phyloP scores from a whole-genome alignment of 495 filamentous ascomycete genomes.

The Hyaloscypha bicolor region DNA sequence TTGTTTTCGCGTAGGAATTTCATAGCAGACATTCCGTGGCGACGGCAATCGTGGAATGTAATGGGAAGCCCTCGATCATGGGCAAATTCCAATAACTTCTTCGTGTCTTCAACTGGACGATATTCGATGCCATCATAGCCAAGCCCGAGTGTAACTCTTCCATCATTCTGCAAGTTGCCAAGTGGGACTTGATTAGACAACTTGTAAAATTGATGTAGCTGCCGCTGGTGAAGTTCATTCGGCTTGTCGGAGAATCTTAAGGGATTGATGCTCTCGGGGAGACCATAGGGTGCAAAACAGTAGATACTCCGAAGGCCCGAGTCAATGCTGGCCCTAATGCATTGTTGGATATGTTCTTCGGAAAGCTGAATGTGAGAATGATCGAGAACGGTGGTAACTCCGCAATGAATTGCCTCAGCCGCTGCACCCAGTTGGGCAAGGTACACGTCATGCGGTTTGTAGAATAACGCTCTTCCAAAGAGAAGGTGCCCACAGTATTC shows the following conservation, averaged over 20 bases:
- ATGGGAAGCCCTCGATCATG: conserved; percentile 36
- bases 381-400: conserved; percentile 61
- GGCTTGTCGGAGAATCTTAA: conserved; percentile 31
- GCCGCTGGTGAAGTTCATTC: conserved; percentile 44
- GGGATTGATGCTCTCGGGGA: conserved; percentile 41
- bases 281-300: conserved; percentile 44
- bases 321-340: conserved; percentile 42
- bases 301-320: conserved; percentile 53
- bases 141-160: conserved; percentile 42
- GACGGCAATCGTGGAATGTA: conserved; percentile 41
- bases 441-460: no score
- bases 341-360: conserved; percentile 41
- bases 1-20: conserved; percentile 34
- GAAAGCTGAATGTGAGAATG: conserved; percentile 54
- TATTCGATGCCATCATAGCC: conserved; percentile 42
- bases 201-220: conserved; percentile 38
- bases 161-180: conserved; percentile 32
- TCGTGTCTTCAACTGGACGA: conserved; percentile 40
- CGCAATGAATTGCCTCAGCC: conserved; percentile 37
- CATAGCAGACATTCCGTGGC: conserved; percentile 12
- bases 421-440: no score
- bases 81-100: conserved; percentile 36
- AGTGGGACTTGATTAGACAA: conserved; percentile 39
- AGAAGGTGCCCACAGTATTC: conserved; percentile 42
- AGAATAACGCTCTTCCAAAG: not conserved